Evolutionary conservation across 2,329 filamentous ascomycete genomes (phyloP), one percentile per base, ranked within the genome.

Genomic region (Blastomyces emzantsi): DNA sequence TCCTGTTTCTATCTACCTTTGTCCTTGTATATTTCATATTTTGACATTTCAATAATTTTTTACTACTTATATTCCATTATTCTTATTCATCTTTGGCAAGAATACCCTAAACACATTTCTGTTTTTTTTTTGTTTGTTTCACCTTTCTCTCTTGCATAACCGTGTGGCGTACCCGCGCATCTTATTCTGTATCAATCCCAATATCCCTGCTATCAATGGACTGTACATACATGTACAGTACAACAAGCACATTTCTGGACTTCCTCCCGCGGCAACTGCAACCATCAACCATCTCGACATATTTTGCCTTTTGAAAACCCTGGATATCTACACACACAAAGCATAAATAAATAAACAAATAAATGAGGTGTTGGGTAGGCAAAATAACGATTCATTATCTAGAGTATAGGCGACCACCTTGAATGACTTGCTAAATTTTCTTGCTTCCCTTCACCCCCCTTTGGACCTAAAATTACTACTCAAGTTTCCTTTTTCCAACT

Each of bases 91-190:
- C 36, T 55, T 49, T 39, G 25, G 11, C 43, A 33, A 45, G 47
- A 62, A 52, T 59, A 59, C 41, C 56, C 56, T 45, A 19, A 59
- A 45, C 33, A 17, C 30, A 54, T 33, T 33, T 33, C 30, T 28
- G 28, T 54, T 54, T 22, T 7, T 52, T 52, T 41, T 57, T 9
- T 11, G 25, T 41, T 62, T 9, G 9, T 33, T 45, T 49, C 45
- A 3, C 43, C 36, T 62, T 28, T 25, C n/a, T 47, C 33, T 62
- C 9, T 58, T 52, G 47, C 45, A 61, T 49, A 61, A 45, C 33
- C 33, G 17, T 15, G 19, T 1, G 59, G 45, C 15, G 45, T 39
- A 51, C 49, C 28, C 30, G 22, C 22, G 39, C 22, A 39, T 13
- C 9, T 17, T 36, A 36, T 36, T 28, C 56, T 17, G 13, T 17